phyloP scores from a whole-genome alignment of 225 moss, liverwort and hornwort species.

The Antitrichia curtipendula region DNA sequence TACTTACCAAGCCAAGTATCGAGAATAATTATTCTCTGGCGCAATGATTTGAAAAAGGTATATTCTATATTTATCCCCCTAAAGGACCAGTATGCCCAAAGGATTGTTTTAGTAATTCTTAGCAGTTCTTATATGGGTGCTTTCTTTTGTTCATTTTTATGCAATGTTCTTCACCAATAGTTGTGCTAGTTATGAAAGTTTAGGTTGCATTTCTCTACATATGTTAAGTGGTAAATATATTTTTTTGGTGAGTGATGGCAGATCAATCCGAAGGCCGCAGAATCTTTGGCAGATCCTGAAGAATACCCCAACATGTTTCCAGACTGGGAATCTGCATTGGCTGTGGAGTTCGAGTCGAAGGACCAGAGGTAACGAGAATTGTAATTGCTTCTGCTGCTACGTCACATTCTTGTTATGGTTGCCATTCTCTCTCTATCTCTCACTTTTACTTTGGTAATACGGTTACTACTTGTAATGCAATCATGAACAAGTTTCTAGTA shows the following conservation, averaged over 20 bases:
- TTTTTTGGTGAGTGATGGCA: neutral
- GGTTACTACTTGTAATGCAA: neutral
- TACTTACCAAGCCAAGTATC: slow-evolving; percentile 88
- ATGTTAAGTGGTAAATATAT: neutral
- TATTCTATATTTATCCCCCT: neutral
- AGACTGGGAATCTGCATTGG: slow-evolving; percentile 71
- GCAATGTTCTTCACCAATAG: neutral
- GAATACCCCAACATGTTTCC: slow-evolving; percentile 88
- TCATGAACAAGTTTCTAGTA: neutral
- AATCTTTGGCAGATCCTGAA: slow-evolving; percentile 84
- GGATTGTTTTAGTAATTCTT: neutral
- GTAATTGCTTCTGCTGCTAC: neutral
- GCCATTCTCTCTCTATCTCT: neutral
- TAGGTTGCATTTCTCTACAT: neutral
- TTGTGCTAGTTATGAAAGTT: neutral
- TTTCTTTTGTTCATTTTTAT: neutral
- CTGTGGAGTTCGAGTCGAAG: slow-evolving; percentile 39
- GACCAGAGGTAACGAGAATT: slow-evolving; percentile 31
- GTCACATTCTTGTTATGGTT: neutral
- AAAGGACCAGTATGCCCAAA: neutral
- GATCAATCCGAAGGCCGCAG: slow-evolving; percentile 90
- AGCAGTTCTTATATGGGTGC: neutral
- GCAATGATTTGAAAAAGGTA: slow-evolving; percentile 88
- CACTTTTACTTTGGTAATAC: neutral
- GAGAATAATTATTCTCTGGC: slow-evolving; percentile 70